These are phyloP conservation scores for Mallotus japonicus DNA, from an alignment of 441 rosid genomes.

Conservation along the genomic window DNA sequence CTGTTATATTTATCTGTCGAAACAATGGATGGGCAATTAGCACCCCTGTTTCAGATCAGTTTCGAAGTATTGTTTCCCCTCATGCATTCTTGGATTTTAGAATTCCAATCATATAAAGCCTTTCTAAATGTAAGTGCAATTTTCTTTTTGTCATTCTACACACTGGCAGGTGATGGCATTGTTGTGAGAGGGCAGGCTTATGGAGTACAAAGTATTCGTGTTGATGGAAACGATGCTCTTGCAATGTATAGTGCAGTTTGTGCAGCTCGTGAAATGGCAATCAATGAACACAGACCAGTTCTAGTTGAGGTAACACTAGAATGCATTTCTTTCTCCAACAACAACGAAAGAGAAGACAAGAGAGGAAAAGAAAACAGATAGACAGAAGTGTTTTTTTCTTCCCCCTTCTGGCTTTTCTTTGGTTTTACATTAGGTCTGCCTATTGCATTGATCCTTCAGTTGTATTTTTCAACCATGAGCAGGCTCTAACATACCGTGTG, in stretches of 20 bases:
- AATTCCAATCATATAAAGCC: background rate
- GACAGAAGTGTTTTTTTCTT: background rate
- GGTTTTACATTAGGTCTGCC: background rate
- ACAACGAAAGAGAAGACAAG: background rate
- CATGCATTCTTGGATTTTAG: slow-evolving; percentile 12
- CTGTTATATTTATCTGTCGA: slow-evolving; percentile 79
- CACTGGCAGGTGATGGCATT: slow-evolving; percentile 73
- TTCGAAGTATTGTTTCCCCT: slow-evolving; percentile 55
- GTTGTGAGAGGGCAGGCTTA: slow-evolving; percentile 82
- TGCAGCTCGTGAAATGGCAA: slow-evolving; percentile 70
- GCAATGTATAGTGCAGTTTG: slow-evolving; percentile 74
- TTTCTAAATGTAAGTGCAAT: background rate
- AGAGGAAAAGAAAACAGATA: too few species aligned
- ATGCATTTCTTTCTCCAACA: background rate
- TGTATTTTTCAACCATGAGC: slow-evolving; percentile 7
- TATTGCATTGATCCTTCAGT: background rate
- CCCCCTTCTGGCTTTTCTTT: background rate
- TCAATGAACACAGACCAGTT: slow-evolving; percentile 61
- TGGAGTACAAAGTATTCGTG: slow-evolving; percentile 81
- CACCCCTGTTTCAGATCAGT: slow-evolving; percentile 81
- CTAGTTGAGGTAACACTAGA: slow-evolving; percentile 61
- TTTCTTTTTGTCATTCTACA: slow-evolving; percentile 1
- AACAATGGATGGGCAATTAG: slow-evolving; percentile 98
- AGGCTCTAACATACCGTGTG: slow-evolving; percentile 83
- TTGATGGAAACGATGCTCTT: slow-evolving; percentile 88